A percentile compares a stretch with the other conserved stretches of the same genome.
Evolutionary conservation across 495 filamentous ascomycete genomes (phyloP).

Genomic region (Aspergillus steynii): DNA sequence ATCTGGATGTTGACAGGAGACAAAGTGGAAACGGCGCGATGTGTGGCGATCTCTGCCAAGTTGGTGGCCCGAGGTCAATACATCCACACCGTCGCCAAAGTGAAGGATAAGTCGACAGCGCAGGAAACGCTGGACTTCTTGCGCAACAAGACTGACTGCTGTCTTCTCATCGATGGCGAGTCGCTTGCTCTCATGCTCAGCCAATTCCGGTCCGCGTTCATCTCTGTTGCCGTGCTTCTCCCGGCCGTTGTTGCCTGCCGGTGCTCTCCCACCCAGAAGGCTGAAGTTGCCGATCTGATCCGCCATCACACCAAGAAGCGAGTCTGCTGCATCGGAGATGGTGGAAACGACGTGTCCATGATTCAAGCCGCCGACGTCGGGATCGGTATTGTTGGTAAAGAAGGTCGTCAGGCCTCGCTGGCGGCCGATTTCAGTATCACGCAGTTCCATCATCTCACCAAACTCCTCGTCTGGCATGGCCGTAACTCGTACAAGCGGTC

Average conservation of each 20-base stretch:
- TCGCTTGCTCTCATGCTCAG: conserved; percentile 79
- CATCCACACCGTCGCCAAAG: conserved; percentile 89
- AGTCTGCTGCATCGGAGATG: conserved; percentile 94
- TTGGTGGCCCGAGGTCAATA: conserved; percentile 93
- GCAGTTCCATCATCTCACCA: conserved; percentile 94
- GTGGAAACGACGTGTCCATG: conserved; percentile 98
- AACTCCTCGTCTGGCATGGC: conserved; percentile 96
- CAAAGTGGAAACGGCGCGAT: conserved; percentile 97
- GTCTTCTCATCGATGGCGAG: conserved; percentile 93
- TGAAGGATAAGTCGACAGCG: conserved; percentile 57
- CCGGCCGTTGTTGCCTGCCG: conserved; percentile 95
- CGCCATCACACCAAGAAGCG: conserved; percentile 89
- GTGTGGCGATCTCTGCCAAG: conserved; percentile 92
- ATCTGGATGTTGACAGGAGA: conserved; percentile 99
- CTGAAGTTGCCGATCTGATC: conserved; percentile 88
- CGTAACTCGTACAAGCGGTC: conserved; percentile 94
- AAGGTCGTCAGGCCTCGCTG: conserved; percentile 90
- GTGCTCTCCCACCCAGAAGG: conserved; percentile 96
- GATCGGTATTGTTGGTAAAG: conserved; percentile 97
- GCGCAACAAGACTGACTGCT: conserved; percentile 82
- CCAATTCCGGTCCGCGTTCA: conserved; percentile 80
- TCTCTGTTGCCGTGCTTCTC: conserved; percentile 80
- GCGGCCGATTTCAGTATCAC: conserved; percentile 96
- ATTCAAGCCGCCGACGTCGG: conserved; percentile 98
- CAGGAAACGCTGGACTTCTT: conserved; percentile 86